A percentile compares a stretch with the other conserved stretches of the same genome.
Conservation (phyloP, 345 rosid species). For the Anastatica hierochuntica region DNA sequence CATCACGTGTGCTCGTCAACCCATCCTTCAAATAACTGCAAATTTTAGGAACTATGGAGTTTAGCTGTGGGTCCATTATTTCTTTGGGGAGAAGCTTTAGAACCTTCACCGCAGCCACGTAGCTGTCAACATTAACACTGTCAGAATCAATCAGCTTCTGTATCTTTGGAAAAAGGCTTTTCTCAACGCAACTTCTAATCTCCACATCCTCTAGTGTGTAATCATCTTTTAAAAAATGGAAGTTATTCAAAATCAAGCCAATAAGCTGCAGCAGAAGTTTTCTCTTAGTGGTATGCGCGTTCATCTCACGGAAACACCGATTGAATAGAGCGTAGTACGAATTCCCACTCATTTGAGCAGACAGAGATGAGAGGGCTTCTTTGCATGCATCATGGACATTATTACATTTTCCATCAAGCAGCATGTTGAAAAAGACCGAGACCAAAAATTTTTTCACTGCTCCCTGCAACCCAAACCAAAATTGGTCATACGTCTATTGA, state of each 20-base stretch:
- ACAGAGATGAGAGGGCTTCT: conserved; percentile 67
- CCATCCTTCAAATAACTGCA: conserved; percentile 65
- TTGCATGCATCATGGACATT: conserved; percentile 56
- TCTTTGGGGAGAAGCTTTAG: conserved; percentile 81
- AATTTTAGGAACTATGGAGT: conserved; percentile 57
- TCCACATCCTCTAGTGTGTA: conserved; percentile 33
- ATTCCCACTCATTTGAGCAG: conserved; percentile 68
- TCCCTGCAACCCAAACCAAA: conserved; percentile 44
- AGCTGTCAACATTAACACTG: conserved; percentile 53
- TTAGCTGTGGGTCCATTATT: conserved; percentile 61
- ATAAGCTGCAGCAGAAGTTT: conserved; percentile 56
- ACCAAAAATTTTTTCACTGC: conserved; percentile 59
- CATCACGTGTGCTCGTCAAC: conserved; percentile 52
- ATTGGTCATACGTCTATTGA: conserved; percentile 5
- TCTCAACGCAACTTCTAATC: conserved; percentile 48
- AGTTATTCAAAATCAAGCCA: conserved; percentile 64
- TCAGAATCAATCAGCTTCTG: conserved; percentile 60
- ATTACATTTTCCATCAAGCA: conserved; percentile 64
- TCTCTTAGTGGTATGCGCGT: conserved; percentile 44
- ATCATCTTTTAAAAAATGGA: conserved; percentile 44
- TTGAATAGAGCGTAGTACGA: conserved; percentile 54
- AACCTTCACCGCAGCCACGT: conserved; percentile 67
- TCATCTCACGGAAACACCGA: conserved; percentile 70
- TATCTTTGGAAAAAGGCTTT: conserved; percentile 57
- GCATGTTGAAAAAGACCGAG: conserved; percentile 69